Base-by-base conservation (phyloP, 1,139 yeast species). In the Nakaseomyces bracarensis region DNA sequence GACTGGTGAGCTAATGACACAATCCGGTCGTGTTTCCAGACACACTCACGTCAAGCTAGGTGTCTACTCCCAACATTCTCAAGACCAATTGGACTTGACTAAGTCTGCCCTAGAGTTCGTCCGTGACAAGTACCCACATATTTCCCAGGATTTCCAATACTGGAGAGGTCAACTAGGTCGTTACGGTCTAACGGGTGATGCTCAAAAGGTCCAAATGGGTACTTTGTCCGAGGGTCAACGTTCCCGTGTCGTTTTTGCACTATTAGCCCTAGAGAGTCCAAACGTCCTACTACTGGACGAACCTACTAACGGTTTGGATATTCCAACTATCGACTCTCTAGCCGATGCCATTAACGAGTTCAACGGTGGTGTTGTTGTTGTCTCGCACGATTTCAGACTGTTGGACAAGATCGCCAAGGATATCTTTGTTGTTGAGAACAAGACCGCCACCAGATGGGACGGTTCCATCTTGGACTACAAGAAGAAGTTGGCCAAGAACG, bases 261-360 rank as follows among this genome's bases (percentile, higher is more conserved):
- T 91, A 56, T 75, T 91, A 60, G 98, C 98, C 39, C 75, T 91
- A 55, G 97, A 91, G 70, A 74, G 83, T 52, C 98, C 99, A 61
- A 91, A 91, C 70, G 85, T 91, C 69, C 74, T 91, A 59, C 72
- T 91, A 63, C 75, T 91, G 70, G 98, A 91, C 73, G 98, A 93
- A 80, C 98, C 98, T 77, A 91, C 98, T 56, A 91, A 91, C 76
- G 98, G 97, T 76, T 75, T 93, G 68, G 98, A 93, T 73, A 89
- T 93, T 58, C 85, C 96, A 59, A 89, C 98, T 39, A 91, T 91
- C 62, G 98, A 93, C 69, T 91, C 98, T 36, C 75, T 91, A 61
- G 98, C 97, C 45, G 95, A 83, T 46, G 98, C 98, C 49, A 89
- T 93, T 63, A 80, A 86, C 54, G 82, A 78, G 33, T 93, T 84